Base-by-base conservation (phyloP, 805 yeast genomes). In the Scheffersomyces spartinae region DNA sequence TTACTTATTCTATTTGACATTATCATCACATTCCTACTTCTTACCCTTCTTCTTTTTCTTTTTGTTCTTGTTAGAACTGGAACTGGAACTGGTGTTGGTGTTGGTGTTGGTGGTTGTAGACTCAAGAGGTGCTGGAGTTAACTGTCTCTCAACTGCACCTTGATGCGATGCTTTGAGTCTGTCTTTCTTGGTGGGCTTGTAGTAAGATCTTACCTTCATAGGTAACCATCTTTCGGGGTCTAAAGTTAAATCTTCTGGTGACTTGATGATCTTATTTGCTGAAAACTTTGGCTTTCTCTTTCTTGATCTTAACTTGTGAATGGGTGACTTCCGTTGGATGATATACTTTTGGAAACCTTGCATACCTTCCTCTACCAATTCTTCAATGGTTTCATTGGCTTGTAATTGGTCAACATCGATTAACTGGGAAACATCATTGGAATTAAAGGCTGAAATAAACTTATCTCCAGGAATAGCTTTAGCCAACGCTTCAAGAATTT, bases 151-250 rank as follows among this genome's bases (percentile, higher is more conserved):
- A 24, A 43, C 20, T 2, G 40, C 49, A 15, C 53, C 55, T 35
- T 48, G 50, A 35, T 38, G 19, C 19, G 19, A 17, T n/a, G 19
- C 19, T 31, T 29, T 23, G 7, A 9, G 11, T 15, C 46, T 52
- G 20, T 71, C 77, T 36, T 74, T 70, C 57, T 72, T 74, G 45
- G 81, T 78, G 9, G 93, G 82, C 49, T 73, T 82, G 55, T 79
- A 85, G 40, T 75, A 71, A 5, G 85, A 68, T 49, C 97, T 71
- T 45, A 86, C 93, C 45, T 74, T 79, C 64, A 80, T 40, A 13
- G 95, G 94, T 26, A 88, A 51, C 97, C 97, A 86, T 55, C 96
- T 76, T 50, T 86, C 96, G 35, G 43, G 25, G 51, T 74, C 52
- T 34, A 69, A 38, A n/a, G n/a, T n/a, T n/a, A n/a, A n/a, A n/a